Percentiles rank a stretch among this genome's conserved stretches.
Conservation (phyloP, 139 green algal species). For the Volvox reticuliferus region DNA sequence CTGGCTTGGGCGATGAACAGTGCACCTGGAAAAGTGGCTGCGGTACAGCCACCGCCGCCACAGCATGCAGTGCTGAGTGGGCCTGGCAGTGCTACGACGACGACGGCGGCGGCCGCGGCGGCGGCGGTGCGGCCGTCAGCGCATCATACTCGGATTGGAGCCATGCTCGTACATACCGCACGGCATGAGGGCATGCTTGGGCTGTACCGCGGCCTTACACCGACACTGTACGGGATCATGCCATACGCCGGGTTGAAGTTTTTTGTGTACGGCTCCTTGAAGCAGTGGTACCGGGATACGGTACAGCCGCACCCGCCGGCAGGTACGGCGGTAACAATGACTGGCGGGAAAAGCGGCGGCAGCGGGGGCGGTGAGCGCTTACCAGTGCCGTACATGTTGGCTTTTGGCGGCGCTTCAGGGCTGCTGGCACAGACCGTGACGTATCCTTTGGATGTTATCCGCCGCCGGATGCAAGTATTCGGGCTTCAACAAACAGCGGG, state of each 20-base stretch:
- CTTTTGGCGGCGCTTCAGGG: slow-evolving; percentile 85
- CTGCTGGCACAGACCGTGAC: slow-evolving; percentile 87
- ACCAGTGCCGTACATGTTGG: slow-evolving; percentile 81
- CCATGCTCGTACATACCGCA: slow-evolving; percentile 66
- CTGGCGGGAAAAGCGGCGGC: slow-evolving; percentile 27
- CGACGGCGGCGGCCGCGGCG: not conserved
- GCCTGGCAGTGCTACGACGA: not conserved
- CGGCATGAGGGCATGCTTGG: slow-evolving; percentile 70
- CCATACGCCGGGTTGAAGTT: slow-evolving; percentile 94
- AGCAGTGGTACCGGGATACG: slow-evolving; percentile 66
- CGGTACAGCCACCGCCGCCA: not conserved
- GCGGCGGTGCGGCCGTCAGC: not conserved
- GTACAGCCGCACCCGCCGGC: not conserved
- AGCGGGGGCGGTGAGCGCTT: slow-evolving; percentile 54
- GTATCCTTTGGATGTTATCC: slow-evolving; percentile 91
- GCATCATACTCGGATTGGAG: slow-evolving; percentile 37
- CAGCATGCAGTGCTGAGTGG: not conserved
- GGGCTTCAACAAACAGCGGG: slow-evolving; percentile 35
- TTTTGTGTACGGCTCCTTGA: slow-evolving; percentile 91
- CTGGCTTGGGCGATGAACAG: slow-evolving; percentile 12
- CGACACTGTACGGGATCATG: slow-evolving; percentile 92
- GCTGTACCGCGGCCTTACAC: slow-evolving; percentile 84
- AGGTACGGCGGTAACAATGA: not conserved
- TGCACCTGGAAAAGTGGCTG: not conserved
- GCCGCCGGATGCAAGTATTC: slow-evolving; percentile 90